Base-by-base conservation (phyloP, 2,329 filamentous ascomycete species). In the Hirsutella thompsonii region DNA sequence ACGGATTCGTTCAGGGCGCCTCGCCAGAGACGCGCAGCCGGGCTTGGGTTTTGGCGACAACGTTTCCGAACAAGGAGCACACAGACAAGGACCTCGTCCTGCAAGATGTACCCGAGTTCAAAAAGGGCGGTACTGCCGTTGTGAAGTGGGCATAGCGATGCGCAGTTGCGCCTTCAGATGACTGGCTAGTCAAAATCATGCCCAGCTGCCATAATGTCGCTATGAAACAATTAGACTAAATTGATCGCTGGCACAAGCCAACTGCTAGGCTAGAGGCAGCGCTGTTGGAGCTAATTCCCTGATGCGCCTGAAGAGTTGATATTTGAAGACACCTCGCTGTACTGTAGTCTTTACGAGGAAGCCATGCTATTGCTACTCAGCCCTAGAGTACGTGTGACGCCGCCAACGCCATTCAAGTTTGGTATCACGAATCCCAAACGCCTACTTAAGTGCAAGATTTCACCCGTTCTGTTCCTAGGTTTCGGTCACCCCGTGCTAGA, bases 21-120 rank as follows among this genome's bases (percentile, higher is more conserved):
- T 79, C 74, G 20, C 57, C 77, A 0, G 70, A 69, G 6, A 72
- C 74, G 38, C 63, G 65, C 23, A 55, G 61, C 32, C 71, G 84
- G n/a, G 52, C 69, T 4, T 92, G 82, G 69, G 81, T 85, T 3
- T 66, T 93, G 35, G 83, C 81, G 47, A 92, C 85, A 0, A 90
- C 84, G 0, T 92, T 92, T 59, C 85, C 85, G 4, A 86, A 77
- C 54, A 88, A 86, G 62, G 82, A 90, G 41, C 74, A 90, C 47
- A 79, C 71, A 2, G 83, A 92, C 52, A 80, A 79, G 59, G 60
- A 56, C 8, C 52, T 74, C 39, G 67, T 72, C 1, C 55, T 82
- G 21, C 72, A 74, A 5, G 76, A 81, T 19, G 68, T 80, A 60
- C 47, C 68, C 20, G 78, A 81, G 55, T 80, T 82, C 53, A 81